phyloP scores from a whole-genome alignment of 345 rosid species.

The Trapa incisa region DNA sequence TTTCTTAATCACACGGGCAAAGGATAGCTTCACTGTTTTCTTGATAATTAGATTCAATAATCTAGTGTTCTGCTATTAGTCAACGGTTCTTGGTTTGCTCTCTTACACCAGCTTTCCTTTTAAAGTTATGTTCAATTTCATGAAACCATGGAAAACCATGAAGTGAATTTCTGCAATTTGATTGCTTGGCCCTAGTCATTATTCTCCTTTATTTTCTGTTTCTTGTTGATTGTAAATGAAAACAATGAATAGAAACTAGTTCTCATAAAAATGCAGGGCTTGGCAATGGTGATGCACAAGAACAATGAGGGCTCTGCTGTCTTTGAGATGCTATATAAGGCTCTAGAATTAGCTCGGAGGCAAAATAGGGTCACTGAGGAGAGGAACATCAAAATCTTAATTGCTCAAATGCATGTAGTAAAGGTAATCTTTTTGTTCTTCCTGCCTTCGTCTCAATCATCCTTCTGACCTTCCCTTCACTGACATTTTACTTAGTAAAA shows the following conservation, averaged over 20 bases:
- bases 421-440: slow-evolving; percentile 34
- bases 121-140: too few species aligned
- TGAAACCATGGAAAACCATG: too few species aligned
- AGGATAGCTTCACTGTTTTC: neutral
- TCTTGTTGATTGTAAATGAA: neutral
- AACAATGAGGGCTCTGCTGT: slow-evolving; percentile 59
- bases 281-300: slow-evolving; percentile 91
- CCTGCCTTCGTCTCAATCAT: neutral
- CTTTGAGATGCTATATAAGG: slow-evolving; percentile 68
- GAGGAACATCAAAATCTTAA: slow-evolving; percentile 67
- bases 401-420: slow-evolving; percentile 78
- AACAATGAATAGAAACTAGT: neutral
- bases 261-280: slow-evolving; percentile 37
- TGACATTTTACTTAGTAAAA: neutral
- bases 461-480: neutral
- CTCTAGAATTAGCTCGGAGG: slow-evolving; percentile 44
- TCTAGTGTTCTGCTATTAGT: neutral
- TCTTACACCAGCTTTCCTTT: too few species aligned
- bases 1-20: neutral
- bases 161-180: too few species aligned
- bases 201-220: neutral
- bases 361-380: slow-evolving; percentile 60
- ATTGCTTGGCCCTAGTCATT: too few species aligned
- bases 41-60: neutral
- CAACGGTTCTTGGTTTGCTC: too few species aligned